These are phyloP conservation scores for Huntiella abstrusa DNA, from an alignment of 2,329 filamentous ascomycete genomes.

Conservation along the genomic window DNA sequence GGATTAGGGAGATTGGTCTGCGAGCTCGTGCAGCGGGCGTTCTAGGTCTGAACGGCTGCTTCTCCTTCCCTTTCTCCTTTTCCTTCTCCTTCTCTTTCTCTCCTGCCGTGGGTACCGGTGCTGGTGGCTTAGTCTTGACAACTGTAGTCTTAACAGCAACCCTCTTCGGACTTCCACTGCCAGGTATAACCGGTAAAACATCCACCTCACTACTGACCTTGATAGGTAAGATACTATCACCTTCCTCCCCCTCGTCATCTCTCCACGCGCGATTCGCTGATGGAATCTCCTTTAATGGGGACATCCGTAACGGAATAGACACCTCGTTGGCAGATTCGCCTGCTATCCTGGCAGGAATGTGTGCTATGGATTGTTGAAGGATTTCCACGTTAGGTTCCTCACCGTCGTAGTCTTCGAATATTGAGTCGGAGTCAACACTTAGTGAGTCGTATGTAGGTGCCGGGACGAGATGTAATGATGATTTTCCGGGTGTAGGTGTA, in stretches of 20 bases:
- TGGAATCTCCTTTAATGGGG: constrained; percentile 32
- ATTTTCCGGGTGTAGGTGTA: constrained; percentile 2
- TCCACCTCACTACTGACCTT: constrained; percentile 6
- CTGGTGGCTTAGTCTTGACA: constrained; percentile 6
- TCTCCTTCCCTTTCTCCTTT: not conserved
- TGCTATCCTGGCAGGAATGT: constrained; percentile 7
- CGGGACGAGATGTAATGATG: constrained; percentile 6
- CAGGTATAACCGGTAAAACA: not conserved
- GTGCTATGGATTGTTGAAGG: constrained; percentile 24
- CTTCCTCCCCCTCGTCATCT: constrained; percentile 7
- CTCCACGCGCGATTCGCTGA: constrained; percentile 25
- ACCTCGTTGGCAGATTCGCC: constrained; percentile 21
- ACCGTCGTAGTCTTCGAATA: constrained; percentile 23
- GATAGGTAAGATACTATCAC: constrained; percentile 8
- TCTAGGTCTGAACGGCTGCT: constrained; percentile 7
- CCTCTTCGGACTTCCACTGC: not conserved
- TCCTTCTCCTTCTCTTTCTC: not conserved
- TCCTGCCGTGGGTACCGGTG: not conserved
- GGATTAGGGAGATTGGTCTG: constrained; percentile 7
- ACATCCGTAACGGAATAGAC: constrained; percentile 26
- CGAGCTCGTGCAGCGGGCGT: constrained; percentile 7
- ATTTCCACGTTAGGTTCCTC: constrained; percentile 28
- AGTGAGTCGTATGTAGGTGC: constrained; percentile 14
- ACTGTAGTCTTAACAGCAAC: constrained; percentile 5
- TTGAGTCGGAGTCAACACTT: constrained; percentile 19